Evolutionary conservation across 2,329 filamentous ascomycete genomes (phyloP).

Genomic region (Calycina herbarum): DNA sequence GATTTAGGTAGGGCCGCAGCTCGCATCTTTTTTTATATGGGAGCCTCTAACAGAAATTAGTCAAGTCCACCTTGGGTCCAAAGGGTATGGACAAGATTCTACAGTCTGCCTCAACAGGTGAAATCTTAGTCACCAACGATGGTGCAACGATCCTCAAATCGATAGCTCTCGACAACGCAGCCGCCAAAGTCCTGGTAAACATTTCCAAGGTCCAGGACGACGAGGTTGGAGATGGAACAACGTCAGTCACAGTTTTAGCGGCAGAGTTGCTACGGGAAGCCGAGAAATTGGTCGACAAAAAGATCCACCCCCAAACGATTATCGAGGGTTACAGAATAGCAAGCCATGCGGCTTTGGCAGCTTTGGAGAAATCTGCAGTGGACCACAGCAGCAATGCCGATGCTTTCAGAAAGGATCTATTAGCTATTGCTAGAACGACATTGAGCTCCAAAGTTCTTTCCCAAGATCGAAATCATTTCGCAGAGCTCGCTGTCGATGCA

Average conservation of each 20-base stretch:
- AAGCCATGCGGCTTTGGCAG: constrained; percentile 80
- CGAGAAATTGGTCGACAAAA: constrained; percentile 95
- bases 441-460: constrained; percentile 95
- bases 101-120: constrained; percentile 85
- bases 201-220: constrained; percentile 99
- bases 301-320: constrained; percentile 99
- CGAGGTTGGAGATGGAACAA: constrained; percentile 96
- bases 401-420: constrained; percentile 84
- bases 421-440: constrained; percentile 90
- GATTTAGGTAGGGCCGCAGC: constrained; percentile 55
- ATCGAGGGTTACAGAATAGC: constrained; percentile 99
- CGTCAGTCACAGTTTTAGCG: constrained; percentile 93
- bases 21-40: constrained; percentile 10
- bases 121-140: constrained; percentile 99
- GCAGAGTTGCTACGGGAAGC: constrained; percentile 94
- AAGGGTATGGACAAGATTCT: constrained; percentile 82
- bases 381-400: constrained; percentile 84
- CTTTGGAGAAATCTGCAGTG: constrained; percentile 80
- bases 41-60: constrained; percentile 40
- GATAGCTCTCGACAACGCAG: constrained; percentile 97
- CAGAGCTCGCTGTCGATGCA: constrained; percentile 85
- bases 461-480: constrained; percentile 91
- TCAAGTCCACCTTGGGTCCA: constrained; percentile 94
- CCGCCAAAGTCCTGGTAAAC: constrained; percentile 97
- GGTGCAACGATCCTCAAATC: constrained; percentile 97